phyloP scores from a whole-genome alignment of 495 filamentous ascomycete genomes.

The Penicillium pancosmium region DNA sequence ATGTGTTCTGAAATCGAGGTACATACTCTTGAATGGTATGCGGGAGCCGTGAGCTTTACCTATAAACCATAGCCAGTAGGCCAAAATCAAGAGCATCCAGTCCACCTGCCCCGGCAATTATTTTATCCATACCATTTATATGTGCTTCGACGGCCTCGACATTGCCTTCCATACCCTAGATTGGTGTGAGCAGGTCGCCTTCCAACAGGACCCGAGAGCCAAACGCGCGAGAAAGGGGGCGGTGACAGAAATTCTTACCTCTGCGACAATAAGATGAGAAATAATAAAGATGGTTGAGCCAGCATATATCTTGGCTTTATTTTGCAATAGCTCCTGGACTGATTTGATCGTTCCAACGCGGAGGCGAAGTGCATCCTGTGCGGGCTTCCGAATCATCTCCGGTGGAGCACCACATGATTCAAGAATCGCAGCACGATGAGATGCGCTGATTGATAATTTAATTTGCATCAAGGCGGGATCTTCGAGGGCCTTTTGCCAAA shows the following conservation, averaged over 20 bases:
- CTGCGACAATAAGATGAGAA: conserved; percentile 10
- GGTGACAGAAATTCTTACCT: conserved; percentile 3
- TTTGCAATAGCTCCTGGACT: conserved; percentile 7
- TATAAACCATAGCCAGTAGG: conserved; percentile 13
- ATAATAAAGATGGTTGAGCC: conserved; percentile 11
- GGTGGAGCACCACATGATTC: conserved; percentile 3
- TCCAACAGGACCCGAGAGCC: background rate
- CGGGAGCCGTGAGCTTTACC: conserved; percentile 5
- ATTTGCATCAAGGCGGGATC: conserved; percentile 15
- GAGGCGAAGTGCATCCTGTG: conserved; percentile 12
- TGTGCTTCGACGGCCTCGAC: conserved; percentile 16
- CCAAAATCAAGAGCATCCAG: conserved; percentile 17
- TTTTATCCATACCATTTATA: conserved; percentile 21
- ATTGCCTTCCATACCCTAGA: conserved; percentile 16
- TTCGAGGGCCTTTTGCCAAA: conserved; percentile 10
- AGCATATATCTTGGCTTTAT: conserved; percentile 7
- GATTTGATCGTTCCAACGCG: conserved; percentile 14
- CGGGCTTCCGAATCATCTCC: conserved; percentile 4
- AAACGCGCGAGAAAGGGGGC: background rate
- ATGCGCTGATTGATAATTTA: conserved; percentile 12
- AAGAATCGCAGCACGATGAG: conserved; percentile 10
- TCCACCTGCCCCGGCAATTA: conserved; percentile 14
- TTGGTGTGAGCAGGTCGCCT: background rate
- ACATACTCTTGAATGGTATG: too few relatives aligned
- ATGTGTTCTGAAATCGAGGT: too few relatives aligned